A percentile compares a stretch with the other conserved stretches of the same genome.
These are phyloP conservation scores for Daldinia decipiens DNA, from an alignment of 495 filamentous ascomycete species.

Conservation along the genomic window DNA sequence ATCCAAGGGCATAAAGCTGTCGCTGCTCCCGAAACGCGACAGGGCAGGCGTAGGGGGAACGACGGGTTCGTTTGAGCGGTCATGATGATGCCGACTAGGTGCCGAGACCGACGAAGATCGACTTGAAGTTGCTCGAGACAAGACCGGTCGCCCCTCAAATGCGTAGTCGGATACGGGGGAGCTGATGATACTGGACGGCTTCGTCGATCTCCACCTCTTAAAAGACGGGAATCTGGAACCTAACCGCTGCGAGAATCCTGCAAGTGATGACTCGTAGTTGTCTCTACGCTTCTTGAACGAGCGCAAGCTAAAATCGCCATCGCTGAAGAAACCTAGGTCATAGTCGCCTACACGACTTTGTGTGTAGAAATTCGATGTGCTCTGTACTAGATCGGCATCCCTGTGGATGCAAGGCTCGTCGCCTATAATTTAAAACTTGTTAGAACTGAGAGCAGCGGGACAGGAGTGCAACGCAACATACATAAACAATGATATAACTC, in stretches of 20 bases:
- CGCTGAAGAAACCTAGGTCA: constrained; percentile 68
- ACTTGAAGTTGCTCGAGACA: constrained; percentile 66
- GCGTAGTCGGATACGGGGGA: constrained; percentile 59
- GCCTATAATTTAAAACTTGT: constrained; percentile 42
- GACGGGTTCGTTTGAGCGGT: constrained; percentile 62
- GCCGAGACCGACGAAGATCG: constrained; percentile 75
- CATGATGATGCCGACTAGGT: constrained; percentile 59
- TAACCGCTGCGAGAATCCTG: constrained; percentile 72
- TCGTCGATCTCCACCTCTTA: constrained; percentile 70
- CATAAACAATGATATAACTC: constrained; percentile 64
- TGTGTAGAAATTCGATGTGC: constrained; percentile 50
- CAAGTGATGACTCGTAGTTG: constrained; percentile 71
- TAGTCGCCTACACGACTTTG: constrained; percentile 59
- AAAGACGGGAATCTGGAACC: constrained; percentile 78
- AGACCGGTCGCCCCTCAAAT: constrained; percentile 53
- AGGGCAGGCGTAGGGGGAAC: constrained; percentile 73
- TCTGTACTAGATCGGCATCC: constrained; percentile 52
- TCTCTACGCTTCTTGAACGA: constrained; percentile 66
- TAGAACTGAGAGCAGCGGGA: not conserved
- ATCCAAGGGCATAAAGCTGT: constrained; percentile 52
- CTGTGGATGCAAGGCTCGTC: constrained; percentile 57
- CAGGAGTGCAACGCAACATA: constrained; percentile 55
- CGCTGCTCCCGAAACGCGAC: constrained; percentile 71
- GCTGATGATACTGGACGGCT: constrained; percentile 58
- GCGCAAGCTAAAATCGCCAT: constrained; percentile 65